Evolutionary conservation across 306 rosid species (phyloP).

Genomic region (Rosa persica): DNA sequence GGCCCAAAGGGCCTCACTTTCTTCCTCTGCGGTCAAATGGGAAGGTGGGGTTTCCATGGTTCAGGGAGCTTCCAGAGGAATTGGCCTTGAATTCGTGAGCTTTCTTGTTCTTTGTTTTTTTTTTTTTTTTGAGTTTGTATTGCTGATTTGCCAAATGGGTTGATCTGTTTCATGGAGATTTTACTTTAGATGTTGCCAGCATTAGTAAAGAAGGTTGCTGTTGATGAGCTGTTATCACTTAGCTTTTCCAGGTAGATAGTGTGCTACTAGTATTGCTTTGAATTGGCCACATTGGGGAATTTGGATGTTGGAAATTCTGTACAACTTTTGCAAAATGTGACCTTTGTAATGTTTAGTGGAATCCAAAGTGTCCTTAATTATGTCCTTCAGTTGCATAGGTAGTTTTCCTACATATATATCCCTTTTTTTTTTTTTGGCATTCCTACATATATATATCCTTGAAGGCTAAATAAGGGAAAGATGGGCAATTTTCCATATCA

Average conservation of each 20-base stretch:
- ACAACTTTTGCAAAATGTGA: not conserved
- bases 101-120: slow-evolving; percentile 6
- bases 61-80: slow-evolving; percentile 59
- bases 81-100: slow-evolving; percentile 57
- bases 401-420: not conserved
- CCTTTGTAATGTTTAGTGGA: not conserved
- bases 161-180: not conserved
- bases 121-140: not conserved
- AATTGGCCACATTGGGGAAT: not conserved
- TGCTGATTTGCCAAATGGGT: slow-evolving; percentile 1
- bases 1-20: slow-evolving; percentile 23
- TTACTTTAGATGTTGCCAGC: not conserved
- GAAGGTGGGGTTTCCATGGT: slow-evolving; percentile 60
- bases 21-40: slow-evolving; percentile 39
- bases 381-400: not conserved
- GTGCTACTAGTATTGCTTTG: not conserved
- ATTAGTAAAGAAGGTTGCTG: not conserved
- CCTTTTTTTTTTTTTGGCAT: too few relatives aligned
- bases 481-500: not conserved
- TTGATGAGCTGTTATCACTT: not conserved
- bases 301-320: slow-evolving; percentile 2
- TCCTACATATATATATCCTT: not conserved
- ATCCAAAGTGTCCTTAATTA: not conserved
- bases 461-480: not conserved
- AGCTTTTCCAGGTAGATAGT: not conserved